Evolutionary conservation across 192 early-diverging fungal species (phyloP).

Genomic region (Gryganskiella cystojenkinii): DNA sequence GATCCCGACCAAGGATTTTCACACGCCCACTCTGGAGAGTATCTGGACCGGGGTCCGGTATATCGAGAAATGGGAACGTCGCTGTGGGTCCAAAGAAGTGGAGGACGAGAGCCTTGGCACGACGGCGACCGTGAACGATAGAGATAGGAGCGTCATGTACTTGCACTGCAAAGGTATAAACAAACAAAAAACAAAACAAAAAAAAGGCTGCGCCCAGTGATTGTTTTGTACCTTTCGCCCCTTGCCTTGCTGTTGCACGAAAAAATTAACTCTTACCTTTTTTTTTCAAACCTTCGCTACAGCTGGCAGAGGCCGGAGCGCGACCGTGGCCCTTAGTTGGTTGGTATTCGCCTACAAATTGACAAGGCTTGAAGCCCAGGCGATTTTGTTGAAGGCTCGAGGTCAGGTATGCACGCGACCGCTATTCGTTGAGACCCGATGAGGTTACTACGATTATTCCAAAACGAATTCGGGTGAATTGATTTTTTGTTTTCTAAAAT

Average conservation of each 20-base stretch:
- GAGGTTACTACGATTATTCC: background rate
- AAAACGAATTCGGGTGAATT: background rate
- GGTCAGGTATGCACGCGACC: constrained; percentile 28
- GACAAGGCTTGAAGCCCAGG: constrained; percentile 26
- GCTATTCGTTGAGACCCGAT: background rate
- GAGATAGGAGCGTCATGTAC: constrained; percentile 26
- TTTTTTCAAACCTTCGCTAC: background rate
- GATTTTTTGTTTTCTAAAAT: background rate
- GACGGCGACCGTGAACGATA: too few relatives aligned
- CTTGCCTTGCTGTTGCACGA: background rate
- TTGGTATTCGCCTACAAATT: constrained; percentile 29
- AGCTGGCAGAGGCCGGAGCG: constrained; percentile 53
- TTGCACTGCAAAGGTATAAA: constrained; percentile 61
- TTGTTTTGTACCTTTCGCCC: background rate
- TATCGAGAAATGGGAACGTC: constrained; percentile 27
- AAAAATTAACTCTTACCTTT: background rate
- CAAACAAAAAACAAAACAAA: background rate
- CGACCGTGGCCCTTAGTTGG: constrained; percentile 46
- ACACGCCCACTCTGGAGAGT: constrained; percentile 41
- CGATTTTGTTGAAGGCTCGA: constrained; percentile 30
- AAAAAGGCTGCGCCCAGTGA: background rate
- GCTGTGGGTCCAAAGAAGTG: background rate
- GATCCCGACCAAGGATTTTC: constrained; percentile 56
- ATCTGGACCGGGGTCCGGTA: constrained; percentile 44
- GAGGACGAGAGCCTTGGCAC: constrained; percentile 2